phyloP scores from a whole-genome alignment of 345 rosid species.

The Hibiscus mutabilis region DNA sequence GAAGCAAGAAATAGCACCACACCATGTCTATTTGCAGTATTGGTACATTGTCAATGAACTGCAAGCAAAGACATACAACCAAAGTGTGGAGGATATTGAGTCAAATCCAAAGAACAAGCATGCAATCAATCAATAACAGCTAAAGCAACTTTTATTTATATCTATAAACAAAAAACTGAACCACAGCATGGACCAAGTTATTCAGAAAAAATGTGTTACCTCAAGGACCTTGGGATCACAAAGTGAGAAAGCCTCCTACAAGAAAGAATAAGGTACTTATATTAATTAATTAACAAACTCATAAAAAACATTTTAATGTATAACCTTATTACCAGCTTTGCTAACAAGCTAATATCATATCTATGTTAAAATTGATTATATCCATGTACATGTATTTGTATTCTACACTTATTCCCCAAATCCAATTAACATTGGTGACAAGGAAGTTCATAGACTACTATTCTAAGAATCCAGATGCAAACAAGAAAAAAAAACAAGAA shows the following conservation, averaged over 20 bases:
- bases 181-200: background rate
- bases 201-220: constrained; percentile 33
- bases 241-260: constrained; percentile 83
- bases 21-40: constrained; percentile 96
- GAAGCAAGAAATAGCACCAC: constrained; percentile 95
- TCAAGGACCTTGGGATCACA: constrained; percentile 76
- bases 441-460: background rate
- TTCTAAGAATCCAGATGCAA: background rate
- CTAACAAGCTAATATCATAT: background rate
- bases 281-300: constrained; percentile 4
- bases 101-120: background rate
- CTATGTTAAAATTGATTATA: background rate
- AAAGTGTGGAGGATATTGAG: constrained; percentile 1
- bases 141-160: background rate
- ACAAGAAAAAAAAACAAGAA: too few species aligned
- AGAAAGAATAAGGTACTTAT: background rate
- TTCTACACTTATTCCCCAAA: background rate
- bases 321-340: background rate
- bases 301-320: background rate
- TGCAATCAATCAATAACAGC: background rate
- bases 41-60: constrained; percentile 85
- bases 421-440: background rate
- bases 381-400: background rate
- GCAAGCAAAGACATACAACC: constrained; percentile 21
- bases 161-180: background rate